A percentile compares a stretch with the other conserved stretches of the same genome.
Evolutionary conservation across 495 filamentous ascomycete species (phyloP).

Genomic region (Daldinia caldariorum): DNA sequence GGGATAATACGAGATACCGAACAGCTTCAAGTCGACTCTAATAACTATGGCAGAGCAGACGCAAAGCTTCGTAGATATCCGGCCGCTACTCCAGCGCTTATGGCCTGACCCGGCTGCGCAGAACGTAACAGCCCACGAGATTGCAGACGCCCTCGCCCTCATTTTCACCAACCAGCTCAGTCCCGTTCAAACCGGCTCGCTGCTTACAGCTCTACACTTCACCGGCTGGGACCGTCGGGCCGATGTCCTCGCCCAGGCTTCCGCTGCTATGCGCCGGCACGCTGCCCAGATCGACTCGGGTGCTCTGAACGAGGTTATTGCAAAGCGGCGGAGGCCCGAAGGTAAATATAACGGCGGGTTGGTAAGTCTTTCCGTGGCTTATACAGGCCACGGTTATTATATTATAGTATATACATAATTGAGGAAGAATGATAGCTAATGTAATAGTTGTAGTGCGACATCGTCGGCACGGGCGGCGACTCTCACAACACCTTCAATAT

Average conservation of each 20-base stretch:
- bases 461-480: slow-evolving; percentile 97
- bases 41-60: slow-evolving; percentile 36
- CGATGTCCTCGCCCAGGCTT: slow-evolving; percentile 81
- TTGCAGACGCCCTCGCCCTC: slow-evolving; percentile 84
- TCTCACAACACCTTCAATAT: slow-evolving; percentile 98
- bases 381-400: no score
- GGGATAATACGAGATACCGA: neutral
- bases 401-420: slow-evolving; percentile 8
- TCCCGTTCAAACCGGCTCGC: slow-evolving; percentile 80
- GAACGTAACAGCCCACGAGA: slow-evolving; percentile 78
- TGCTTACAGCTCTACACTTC: slow-evolving; percentile 89
- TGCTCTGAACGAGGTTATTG: slow-evolving; percentile 56
- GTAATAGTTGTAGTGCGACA: slow-evolving; percentile 74
- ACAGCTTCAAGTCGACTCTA: slow-evolving; percentile 11
- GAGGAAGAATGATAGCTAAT: slow-evolving; percentile 9
- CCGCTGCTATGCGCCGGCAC: slow-evolving; percentile 69
- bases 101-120: slow-evolving; percentile 76
- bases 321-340: slow-evolving; percentile 64
- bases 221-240: slow-evolving; percentile 80
- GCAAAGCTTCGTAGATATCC: slow-evolving; percentile 68
- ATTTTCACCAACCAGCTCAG: slow-evolving; percentile 89
- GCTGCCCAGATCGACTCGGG: slow-evolving; percentile 61
- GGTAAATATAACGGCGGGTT: slow-evolving; percentile 77
- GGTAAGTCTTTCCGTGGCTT: slow-evolving; percentile 55
- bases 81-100: slow-evolving; percentile 80